A percentile compares a stretch with the other conserved stretches of the same genome.
Evolutionary conservation across 2,329 filamentous ascomycete species (phyloP).

Genomic region (Cadophora sp.): DNA sequence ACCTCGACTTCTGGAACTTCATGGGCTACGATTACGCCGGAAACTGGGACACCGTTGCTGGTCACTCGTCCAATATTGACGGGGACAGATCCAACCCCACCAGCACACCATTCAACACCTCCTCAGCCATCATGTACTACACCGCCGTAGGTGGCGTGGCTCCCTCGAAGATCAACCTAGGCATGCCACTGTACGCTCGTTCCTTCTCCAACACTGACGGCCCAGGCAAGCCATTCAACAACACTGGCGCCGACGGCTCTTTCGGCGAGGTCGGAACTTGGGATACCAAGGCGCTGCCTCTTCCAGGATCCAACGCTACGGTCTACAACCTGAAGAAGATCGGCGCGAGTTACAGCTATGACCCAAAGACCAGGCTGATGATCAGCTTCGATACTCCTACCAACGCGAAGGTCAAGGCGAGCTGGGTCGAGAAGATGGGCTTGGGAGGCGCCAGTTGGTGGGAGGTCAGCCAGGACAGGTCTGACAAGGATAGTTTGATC

Average conservation of each 20-base stretch:
- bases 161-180: conserved; percentile 71
- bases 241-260: conserved; percentile 63
- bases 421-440: conserved; percentile 47
- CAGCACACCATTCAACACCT: conserved; percentile 73
- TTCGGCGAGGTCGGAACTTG: conserved; percentile 75
- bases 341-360: conserved; percentile 74
- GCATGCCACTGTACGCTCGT: conserved; percentile 82
- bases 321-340: conserved; percentile 58
- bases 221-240: conserved; percentile 62
- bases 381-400: conserved; percentile 67
- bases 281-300: conserved; percentile 81
- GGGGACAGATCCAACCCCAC: conserved; percentile 60
- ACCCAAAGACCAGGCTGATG: conserved; percentile 63
- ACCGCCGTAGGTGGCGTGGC: conserved; percentile 54
- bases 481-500: conserved; percentile 66
- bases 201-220: conserved; percentile 70
- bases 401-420: conserved; percentile 47
- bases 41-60: conserved; percentile 42
- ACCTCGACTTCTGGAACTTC: conserved; percentile 62
- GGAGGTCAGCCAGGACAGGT: conserved; percentile 76
- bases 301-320: conserved; percentile 60
- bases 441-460: conserved; percentile 85
- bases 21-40: conserved; percentile 73
- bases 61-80: conserved; percentile 75
- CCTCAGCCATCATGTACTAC: conserved; percentile 70